Conservation (phyloP, 2,329 filamentous ascomycete genomes). For the Fusarium longipes region DNA sequence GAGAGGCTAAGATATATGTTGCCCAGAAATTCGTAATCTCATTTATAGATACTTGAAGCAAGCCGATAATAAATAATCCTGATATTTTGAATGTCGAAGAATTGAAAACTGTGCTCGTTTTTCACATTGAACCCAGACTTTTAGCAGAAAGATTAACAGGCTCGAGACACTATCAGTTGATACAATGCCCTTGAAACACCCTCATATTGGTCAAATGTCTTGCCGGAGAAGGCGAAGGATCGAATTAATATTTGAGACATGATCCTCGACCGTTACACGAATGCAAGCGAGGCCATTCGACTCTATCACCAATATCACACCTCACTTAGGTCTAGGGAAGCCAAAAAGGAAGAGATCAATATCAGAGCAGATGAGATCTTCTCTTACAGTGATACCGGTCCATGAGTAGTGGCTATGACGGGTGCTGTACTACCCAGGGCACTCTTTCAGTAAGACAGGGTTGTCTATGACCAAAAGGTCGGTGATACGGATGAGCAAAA, state of each 20-base stretch:
- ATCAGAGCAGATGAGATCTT: slow-evolving; percentile 44
- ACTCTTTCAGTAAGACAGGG: slow-evolving; percentile 31
- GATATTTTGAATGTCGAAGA: not conserved
- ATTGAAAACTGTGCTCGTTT: slow-evolving; percentile 18
- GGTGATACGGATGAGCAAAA: slow-evolving; percentile 21
- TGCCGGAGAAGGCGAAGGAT: slow-evolving; percentile 37
- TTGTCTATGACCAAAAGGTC: slow-evolving; percentile 31
- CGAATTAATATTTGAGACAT: slow-evolving; percentile 51
- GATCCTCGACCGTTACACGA: slow-evolving; percentile 41
- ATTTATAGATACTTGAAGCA: not conserved
- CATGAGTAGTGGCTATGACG: slow-evolving; percentile 50
- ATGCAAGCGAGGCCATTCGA: slow-evolving; percentile 34
- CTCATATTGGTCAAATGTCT: slow-evolving; percentile 27
- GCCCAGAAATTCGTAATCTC: too few relatives aligned
- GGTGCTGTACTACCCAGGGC: slow-evolving; percentile 51
- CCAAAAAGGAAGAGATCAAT: slow-evolving; percentile 5
- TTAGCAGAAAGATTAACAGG: slow-evolving; percentile 1
- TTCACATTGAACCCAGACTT: slow-evolving; percentile 36
- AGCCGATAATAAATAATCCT: not conserved
- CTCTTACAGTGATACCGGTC: slow-evolving; percentile 50
- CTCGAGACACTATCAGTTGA: slow-evolving; percentile 22
- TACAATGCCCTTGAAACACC: slow-evolving; percentile 45
- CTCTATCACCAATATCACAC: slow-evolving; percentile 39
- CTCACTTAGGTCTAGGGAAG: slow-evolving; percentile 17
- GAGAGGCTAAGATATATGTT: too few relatives aligned